Base-by-base conservation (phyloP, 192 early-diverging fungal species). In the Backusella macrospora region DNA sequence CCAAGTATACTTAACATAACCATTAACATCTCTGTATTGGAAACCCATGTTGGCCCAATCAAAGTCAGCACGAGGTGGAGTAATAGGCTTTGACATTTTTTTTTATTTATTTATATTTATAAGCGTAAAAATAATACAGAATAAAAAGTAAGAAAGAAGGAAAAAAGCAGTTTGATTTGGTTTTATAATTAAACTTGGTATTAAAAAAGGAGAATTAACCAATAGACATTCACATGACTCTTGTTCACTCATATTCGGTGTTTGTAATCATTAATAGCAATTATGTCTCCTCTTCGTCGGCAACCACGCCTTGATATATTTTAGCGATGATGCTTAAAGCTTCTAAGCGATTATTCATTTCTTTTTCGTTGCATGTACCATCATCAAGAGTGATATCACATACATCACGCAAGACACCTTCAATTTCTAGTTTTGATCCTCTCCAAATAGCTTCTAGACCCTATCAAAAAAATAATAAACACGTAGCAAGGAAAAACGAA, bases 401-500 rank as follows among this genome's bases (percentile, higher is more conserved):
- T 5, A 97, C 96, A 73, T 96, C 94, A 59, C 96, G 86, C 66
- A 98, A 79, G 12, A 97, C 95, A 74, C 87, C 88, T 78, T 98
- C 95, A 55, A 99, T 95, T 76, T 99, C 98, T 72, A 99, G 79
- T 74, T 97, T 96, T 63, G 91, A 93, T 23, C 94, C 95, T 81
- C 92, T 87, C 96, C 96, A 98, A 65, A 98, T 86, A 7, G 95
- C 94, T 72, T 94, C 87, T 66, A 99, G 78, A 12, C 94, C 98
- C 86, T 94, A 88, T 7, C 49, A 10, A 40, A 38, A 29, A 23
- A 16, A 62, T 42, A 39, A 1, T 38, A 34, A 34, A 38, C n/a
- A 3, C n/a, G n/a, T n/a, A 43, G 3, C n/a, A 44, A 18, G 10
- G 14, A 47, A 45, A 39, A 67, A 47, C 29, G 29, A 34, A 34